phyloP scores from a whole-genome alignment of 2,329 filamentous ascomycete species.

The Cytospora leucostoma region DNA sequence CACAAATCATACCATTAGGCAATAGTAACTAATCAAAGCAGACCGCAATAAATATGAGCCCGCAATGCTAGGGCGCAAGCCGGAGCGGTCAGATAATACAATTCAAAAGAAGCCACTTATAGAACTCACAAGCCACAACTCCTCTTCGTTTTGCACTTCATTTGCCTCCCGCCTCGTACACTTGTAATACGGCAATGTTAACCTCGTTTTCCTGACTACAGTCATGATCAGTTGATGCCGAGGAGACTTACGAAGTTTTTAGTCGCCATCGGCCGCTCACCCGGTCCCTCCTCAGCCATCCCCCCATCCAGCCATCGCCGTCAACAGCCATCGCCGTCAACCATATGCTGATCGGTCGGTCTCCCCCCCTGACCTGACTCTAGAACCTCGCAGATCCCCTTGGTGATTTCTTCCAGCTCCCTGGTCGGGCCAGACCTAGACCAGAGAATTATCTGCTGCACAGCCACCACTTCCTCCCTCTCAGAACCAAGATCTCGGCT shows the following conservation, averaged over 20 bases:
- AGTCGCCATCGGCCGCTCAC: not conserved
- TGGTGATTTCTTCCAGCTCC: not conserved
- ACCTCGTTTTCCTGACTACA: not conserved
- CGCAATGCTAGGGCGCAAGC: not conserved
- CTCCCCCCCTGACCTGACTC: too few relatives aligned
- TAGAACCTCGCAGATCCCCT: not conserved
- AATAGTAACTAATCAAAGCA: not conserved
- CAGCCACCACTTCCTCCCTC: not conserved
- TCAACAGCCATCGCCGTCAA: not conserved
- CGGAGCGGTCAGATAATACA: not conserved
- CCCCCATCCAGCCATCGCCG: not conserved
- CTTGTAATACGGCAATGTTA: not conserved
- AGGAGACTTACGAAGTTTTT: not conserved
- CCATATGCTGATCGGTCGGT: too few relatives aligned
- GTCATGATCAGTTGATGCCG: constrained; percentile 15
- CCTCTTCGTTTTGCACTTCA: not conserved
- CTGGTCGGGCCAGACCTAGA: not conserved
- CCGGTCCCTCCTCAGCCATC: not conserved
- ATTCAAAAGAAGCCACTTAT: not conserved
- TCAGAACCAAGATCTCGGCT: not conserved
- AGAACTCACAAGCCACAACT: constrained; percentile 11
- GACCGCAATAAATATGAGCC: not conserved
- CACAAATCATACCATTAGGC: not conserved
- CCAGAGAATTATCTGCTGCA: not conserved
- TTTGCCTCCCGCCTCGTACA: constrained; percentile 9